Evolutionary conservation across 73 alveolate species (phyloP).

Genomic region (Tetrahymena malaccensis): DNA sequence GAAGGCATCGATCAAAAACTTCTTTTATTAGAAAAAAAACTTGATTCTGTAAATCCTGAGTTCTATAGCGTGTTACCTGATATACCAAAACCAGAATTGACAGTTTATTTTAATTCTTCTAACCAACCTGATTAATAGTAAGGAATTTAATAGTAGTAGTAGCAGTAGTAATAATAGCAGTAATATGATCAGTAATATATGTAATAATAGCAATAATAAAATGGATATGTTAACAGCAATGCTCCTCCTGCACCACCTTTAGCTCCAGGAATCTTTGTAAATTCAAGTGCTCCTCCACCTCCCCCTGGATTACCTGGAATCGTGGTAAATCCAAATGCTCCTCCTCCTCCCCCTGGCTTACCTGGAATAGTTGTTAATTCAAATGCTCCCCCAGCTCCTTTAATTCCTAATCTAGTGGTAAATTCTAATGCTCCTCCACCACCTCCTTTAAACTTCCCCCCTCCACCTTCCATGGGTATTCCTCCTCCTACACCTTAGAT

Average conservation of each 20-base stretch:
- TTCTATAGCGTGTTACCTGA: background rate
- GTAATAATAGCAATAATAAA: background rate
- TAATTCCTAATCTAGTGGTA: background rate
- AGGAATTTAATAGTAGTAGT: background rate
- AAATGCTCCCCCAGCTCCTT: background rate
- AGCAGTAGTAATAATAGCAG: background rate
- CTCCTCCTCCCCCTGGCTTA: background rate
- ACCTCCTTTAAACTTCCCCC: background rate
- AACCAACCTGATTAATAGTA: background rate
- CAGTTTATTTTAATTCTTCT: background rate
- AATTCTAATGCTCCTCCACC: background rate
- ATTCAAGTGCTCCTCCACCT: background rate
- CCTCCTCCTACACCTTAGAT: background rate
- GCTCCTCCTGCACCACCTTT: background rate
- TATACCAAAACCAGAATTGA: background rate
- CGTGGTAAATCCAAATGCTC: background rate
- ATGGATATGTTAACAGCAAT: background rate
- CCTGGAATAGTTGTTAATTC: background rate
- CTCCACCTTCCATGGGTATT: background rate
- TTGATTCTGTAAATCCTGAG: background rate
- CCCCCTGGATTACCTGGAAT: background rate
- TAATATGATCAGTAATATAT: background rate
- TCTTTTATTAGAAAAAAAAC: background rate
- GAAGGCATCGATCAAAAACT: background rate
- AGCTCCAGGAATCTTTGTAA: background rate